These are phyloP conservation scores for Xylogone sp. DNA, from an alignment of 2,329 filamentous ascomycete genomes.

Conservation along the genomic window DNA sequence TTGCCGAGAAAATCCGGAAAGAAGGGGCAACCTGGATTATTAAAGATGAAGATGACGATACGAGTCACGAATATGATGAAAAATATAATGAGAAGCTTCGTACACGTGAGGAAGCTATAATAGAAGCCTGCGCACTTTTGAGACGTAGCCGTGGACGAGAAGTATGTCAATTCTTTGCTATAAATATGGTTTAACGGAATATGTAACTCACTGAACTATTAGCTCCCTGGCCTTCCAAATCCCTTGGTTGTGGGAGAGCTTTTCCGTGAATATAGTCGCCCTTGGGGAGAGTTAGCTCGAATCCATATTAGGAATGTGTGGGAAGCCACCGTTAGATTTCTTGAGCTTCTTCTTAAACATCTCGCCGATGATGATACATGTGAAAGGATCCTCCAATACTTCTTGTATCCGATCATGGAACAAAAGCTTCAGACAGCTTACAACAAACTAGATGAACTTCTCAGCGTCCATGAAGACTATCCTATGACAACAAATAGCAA, in stretches of 20 bases:
- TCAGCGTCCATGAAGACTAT: constrained; percentile 4
- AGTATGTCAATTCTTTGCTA: constrained; percentile 5
- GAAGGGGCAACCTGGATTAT: constrained; percentile 8
- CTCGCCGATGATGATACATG: not conserved
- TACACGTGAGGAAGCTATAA: constrained; percentile 11
- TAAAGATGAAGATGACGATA: constrained; percentile 1
- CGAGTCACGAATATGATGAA: too few relatives aligned
- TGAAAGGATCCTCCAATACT: constrained; percentile 2
- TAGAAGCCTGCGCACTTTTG: constrained; percentile 10
- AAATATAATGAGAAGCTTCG: not conserved
- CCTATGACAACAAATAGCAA: constrained; percentile 2
- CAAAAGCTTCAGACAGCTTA: constrained; percentile 1
- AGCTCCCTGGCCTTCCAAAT: constrained; percentile 11
- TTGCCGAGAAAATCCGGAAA: constrained; percentile 3
- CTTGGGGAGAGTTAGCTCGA: constrained; percentile 1
- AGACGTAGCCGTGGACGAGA: constrained; percentile 14
- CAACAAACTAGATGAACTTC: constrained; percentile 4
- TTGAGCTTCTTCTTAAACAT: constrained; percentile 1
- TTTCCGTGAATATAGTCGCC: constrained; percentile 6
- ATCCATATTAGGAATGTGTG: constrained; percentile 2
- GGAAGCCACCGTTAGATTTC: constrained; percentile 1
- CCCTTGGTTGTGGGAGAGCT: constrained; percentile 15
- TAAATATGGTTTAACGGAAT: not conserved
- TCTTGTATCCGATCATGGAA: constrained; percentile 1
- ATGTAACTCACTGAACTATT: not conserved